Conservation (phyloP, 441 rosid genomes). For the Manihot esculenta region DNA sequence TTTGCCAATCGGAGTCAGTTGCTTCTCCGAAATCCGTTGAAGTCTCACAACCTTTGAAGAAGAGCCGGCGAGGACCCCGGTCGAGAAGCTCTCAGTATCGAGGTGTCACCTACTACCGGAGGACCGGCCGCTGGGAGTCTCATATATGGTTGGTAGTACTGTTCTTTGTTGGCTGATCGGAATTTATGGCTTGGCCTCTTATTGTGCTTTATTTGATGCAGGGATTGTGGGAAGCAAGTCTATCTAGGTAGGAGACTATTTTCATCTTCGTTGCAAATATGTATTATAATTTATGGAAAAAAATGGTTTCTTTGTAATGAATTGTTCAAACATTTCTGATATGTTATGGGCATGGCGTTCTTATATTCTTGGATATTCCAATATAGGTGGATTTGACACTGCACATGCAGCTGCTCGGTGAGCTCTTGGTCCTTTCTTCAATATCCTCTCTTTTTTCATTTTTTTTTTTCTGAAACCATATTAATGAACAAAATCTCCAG, state of each 20-base stretch:
- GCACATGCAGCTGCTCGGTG: constrained; percentile 99
- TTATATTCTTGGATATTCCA: constrained; percentile 14
- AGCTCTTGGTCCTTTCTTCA: constrained; percentile 21
- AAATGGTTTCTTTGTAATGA: constrained; percentile 6
- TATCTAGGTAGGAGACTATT: constrained; percentile 65
- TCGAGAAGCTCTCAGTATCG: constrained; percentile 96
- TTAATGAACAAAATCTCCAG: background rate
- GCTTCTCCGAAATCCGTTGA: constrained; percentile 43
- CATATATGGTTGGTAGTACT: constrained; percentile 90
- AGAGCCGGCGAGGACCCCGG: constrained; percentile 93
- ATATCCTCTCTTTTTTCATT: background rate
- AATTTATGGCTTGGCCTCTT: background rate
- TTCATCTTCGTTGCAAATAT: background rate
- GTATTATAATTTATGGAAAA: background rate
- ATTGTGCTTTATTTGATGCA: constrained; percentile 29
- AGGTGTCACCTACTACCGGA: constrained; percentile 94
- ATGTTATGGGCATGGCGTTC: constrained; percentile 16
- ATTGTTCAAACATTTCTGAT: constrained; percentile 26
- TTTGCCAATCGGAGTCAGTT: constrained; percentile 70
- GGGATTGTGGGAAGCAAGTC: constrained; percentile 99
- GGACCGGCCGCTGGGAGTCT: constrained; percentile 98
- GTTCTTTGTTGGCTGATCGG: constrained; percentile 20
- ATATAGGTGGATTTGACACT: constrained; percentile 98
- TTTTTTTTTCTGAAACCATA: background rate
- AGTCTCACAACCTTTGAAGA: constrained; percentile 71